A percentile compares a stretch with the other conserved stretches of the same genome.
phyloP scores from a whole-genome alignment of 192 early-diverging fungal genomes.

The Pilaira anomala region DNA sequence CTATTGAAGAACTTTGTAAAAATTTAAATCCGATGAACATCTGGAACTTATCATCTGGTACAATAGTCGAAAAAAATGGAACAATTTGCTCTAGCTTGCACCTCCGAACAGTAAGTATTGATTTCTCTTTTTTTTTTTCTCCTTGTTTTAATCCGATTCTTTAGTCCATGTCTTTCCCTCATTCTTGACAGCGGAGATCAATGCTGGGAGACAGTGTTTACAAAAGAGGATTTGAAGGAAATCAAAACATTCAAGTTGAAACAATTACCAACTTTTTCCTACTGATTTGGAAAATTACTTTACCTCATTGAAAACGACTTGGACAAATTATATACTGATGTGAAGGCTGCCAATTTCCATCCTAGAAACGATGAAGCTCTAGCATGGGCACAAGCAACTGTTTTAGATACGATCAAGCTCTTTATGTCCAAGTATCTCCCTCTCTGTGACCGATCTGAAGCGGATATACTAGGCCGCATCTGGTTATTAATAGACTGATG shows the following conservation, averaged over 20 bases:
- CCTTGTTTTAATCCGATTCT: neutral
- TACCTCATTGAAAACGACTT: neutral
- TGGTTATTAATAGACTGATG: neutral
- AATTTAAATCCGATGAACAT: neutral
- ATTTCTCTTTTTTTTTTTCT: too few relatives aligned
- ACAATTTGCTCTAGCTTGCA: neutral
- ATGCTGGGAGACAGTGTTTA: slow-evolving; percentile 1
- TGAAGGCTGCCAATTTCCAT: neutral
- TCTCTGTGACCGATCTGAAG: neutral
- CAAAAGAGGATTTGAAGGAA: slow-evolving; percentile 1
- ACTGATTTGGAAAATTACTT: slow-evolving; percentile 1
- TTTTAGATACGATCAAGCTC: neutral
- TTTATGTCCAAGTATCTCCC: slow-evolving; percentile 5
- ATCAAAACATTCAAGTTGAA: slow-evolving; percentile 1
- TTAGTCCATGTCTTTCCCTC: slow-evolving; percentile 1
- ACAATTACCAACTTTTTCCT: neutral
- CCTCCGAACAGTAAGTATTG: neutral
- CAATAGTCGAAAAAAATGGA: slow-evolving; percentile 9
- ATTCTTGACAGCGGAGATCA: neutral
- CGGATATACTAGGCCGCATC: neutral
- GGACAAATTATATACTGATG: neutral
- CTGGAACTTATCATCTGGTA: slow-evolving; percentile 2
- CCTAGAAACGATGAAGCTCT: neutral
- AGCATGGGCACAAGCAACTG: slow-evolving; percentile 1
- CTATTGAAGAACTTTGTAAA: slow-evolving; percentile 7